Conservation (phyloP, 2,329 filamentous ascomycete genomes). For the Aspergillus sp. region DNA sequence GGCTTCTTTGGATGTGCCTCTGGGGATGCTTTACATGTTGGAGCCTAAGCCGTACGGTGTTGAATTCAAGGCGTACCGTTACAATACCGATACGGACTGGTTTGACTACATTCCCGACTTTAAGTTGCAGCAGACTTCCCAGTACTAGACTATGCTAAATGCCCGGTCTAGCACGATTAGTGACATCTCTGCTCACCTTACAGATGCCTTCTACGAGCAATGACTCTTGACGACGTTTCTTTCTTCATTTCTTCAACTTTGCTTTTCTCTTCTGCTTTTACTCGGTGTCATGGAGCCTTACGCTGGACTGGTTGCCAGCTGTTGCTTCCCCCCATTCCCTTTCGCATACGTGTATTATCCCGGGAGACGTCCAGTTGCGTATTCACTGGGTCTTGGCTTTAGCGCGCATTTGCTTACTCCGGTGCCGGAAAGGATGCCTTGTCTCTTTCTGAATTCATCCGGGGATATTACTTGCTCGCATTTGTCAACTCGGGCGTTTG, state of each 20-base stretch:
- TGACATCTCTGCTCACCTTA: too few relatives aligned
- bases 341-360: neutral
- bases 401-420: neutral
- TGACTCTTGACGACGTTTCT: constrained; percentile 7
- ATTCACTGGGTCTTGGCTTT: neutral
- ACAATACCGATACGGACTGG: constrained; percentile 74
- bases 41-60: constrained; percentile 98
- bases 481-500: constrained; percentile 2
- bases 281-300: constrained; percentile 16
- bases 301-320: neutral
- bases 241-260: neutral
- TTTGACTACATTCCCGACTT: constrained; percentile 88
- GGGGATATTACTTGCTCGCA: constrained; percentile 1
- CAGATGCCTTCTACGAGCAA: neutral
- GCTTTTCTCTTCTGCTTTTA: constrained; percentile 10
- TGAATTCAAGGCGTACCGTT: constrained; percentile 93
- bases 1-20: constrained; percentile 87
- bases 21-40: constrained; percentile 91
- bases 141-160: constrained; percentile 19
- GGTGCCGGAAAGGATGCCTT: neutral
- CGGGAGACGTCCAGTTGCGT: neutral
- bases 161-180: too few relatives aligned
- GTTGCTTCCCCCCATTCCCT: constrained; percentile 14
- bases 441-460: neutral
- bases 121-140: constrained; percentile 58